Conservation (phyloP, 345 rosid species). For the Kernera saxatilis region DNA sequence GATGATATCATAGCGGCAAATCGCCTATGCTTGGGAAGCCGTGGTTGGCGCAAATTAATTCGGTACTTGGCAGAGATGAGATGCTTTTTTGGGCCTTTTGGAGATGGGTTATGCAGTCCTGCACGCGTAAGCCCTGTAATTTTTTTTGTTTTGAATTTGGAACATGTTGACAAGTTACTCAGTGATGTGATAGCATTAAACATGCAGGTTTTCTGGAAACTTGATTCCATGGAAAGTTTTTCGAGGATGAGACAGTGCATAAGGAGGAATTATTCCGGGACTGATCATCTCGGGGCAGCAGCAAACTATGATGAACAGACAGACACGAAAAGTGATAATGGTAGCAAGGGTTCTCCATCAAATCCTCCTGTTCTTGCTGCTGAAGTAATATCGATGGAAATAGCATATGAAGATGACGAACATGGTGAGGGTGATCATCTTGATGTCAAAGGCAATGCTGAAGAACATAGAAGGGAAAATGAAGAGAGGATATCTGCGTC, state of each 20-base stretch:
- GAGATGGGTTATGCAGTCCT: conserved; percentile 49
- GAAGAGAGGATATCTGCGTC: conserved; percentile 42
- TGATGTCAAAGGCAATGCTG: conserved; percentile 40
- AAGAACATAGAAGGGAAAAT: conserved; percentile 40
- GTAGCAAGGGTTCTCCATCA: conserved; percentile 47
- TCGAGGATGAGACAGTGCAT: conserved; percentile 91
- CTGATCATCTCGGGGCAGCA: conserved; percentile 92
- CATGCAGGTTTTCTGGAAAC: conserved; percentile 90
- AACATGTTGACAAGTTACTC: conserved; percentile 6
- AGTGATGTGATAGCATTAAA: conserved; percentile 2
- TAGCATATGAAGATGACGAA: conserved; percentile 74
- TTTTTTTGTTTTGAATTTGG: neutral
- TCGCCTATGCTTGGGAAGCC: conserved; percentile 58
- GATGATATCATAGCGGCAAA: conserved; percentile 59
- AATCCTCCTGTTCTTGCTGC: conserved; percentile 72
- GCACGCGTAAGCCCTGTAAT: conserved; percentile 52
- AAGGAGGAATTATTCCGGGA: conserved; percentile 75
- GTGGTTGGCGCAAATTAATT: conserved; percentile 89
- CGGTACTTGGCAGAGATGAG: conserved; percentile 80
- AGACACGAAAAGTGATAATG: conserved; percentile 38
- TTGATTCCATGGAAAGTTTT: conserved; percentile 90
- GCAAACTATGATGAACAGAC: conserved; percentile 71
- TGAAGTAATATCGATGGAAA: conserved; percentile 77
- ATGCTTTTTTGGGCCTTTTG: conserved; percentile 81
- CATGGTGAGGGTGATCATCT: conserved; percentile 56